Base-by-base conservation (phyloP, 805 yeast genomes). In the Brettanomyces nanus region DNA sequence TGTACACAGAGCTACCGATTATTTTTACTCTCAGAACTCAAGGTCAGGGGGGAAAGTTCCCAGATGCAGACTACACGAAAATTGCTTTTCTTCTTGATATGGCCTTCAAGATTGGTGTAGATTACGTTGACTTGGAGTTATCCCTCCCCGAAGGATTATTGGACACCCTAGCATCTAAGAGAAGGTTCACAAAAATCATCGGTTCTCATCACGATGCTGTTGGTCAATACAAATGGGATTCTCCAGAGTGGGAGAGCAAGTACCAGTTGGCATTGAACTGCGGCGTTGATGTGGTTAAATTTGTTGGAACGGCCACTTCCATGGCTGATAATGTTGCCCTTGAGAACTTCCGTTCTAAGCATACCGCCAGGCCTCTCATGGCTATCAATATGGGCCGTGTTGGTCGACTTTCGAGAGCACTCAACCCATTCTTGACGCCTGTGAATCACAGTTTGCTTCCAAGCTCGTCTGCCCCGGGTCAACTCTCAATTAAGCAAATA, bases 41-140 rank as follows among this genome's bases (percentile, higher is more conserved):
- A 46, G 63, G 77, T 3, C 95, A 87, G 61, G 96, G 96, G 35
- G 96, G 96, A 19, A 56, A 65, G 31, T 84, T 85, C 62, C 82
- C 83, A 1, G 85, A 83, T 51, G 63, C 63, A 6, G 75, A 73
- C 11, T 49, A 52, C 20, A 68, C 58, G 4, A 51, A 60, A 17
- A 69, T 85, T 40, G 69, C 66, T 42, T 54, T 60, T 13, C 69
- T 87, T 41, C 66, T 75, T 37, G 51, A 58, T 27, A 62, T 81
- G 40, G 96, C 87, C 2, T 68, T 82, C 55, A 81, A 76, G 56
- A 62, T 81, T 42, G 95, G 95, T 36, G 77, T 86, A 42, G 90
- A 80, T 44, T 87, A 66, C 52, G 71, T 89, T 48, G 95, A 89
- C 49, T 61, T 90, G 37, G 94, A 87, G 57, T 68, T 89, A 41